Conservation (phyloP, 1,284 basidiomycete genomes). For the Fomes fomentarius region DNA sequence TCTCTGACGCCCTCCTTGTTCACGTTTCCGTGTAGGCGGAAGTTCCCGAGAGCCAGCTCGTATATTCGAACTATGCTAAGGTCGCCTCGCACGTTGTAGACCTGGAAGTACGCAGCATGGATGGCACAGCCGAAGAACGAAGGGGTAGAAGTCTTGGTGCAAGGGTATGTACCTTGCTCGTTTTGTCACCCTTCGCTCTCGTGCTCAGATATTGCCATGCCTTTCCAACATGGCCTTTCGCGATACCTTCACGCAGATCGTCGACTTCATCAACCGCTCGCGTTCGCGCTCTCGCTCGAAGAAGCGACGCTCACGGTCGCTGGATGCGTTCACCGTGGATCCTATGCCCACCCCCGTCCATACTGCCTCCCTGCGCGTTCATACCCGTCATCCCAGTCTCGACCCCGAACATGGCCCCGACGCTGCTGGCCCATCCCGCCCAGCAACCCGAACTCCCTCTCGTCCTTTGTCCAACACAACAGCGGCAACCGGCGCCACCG, state of each 20-base stretch:
- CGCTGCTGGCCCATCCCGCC: constrained; percentile 42
- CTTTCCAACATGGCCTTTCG: constrained; percentile 17
- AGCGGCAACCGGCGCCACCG: constrained; percentile 58
- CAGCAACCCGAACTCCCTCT: constrained; percentile 52
- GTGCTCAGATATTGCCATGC: constrained; percentile 22
- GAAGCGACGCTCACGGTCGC: constrained; percentile 36
- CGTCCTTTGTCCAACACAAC: constrained; percentile 69
- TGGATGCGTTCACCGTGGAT: constrained; percentile 30
- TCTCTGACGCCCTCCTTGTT: constrained; percentile 18
- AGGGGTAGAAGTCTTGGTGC: constrained; percentile 32
- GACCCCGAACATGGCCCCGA: constrained; percentile 29
- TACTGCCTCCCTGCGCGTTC: constrained; percentile 27
- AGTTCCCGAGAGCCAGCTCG: constrained; percentile 24
- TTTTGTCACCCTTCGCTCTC: constrained; percentile 1
- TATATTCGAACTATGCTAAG: constrained; percentile 26
- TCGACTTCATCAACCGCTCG: constrained; percentile 38
- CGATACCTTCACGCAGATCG: constrained; percentile 31
- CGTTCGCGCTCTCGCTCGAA: constrained; percentile 38
- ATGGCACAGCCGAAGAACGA: constrained; percentile 28
- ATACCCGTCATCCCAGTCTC: constrained; percentile 29
- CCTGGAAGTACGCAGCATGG: constrained; percentile 29
- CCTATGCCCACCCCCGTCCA: constrained; percentile 27
- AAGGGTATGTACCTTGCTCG: constrained; percentile 26
- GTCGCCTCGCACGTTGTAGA: constrained; percentile 24
- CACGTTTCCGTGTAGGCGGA: constrained; percentile 25